These are phyloP conservation scores for Saturnispora mendoncae DNA, from an alignment of 805 yeast species.

Conservation along the genomic window DNA sequence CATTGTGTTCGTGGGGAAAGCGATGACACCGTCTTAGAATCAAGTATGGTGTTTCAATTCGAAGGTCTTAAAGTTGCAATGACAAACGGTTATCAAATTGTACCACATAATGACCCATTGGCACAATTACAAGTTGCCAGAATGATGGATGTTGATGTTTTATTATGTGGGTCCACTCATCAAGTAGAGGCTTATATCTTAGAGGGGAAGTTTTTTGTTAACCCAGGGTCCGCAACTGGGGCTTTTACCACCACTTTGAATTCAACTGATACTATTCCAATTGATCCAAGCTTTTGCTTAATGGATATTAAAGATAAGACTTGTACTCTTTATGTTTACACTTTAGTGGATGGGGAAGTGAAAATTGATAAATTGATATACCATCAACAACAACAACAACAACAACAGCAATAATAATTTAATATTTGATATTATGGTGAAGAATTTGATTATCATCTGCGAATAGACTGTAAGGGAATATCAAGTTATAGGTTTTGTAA, in stretches of 20 bases:
- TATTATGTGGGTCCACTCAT: slow-evolving; percentile 91
- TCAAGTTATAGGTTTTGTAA: no score
- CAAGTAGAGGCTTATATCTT: slow-evolving; percentile 86
- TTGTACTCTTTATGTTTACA: slow-evolving; percentile 80
- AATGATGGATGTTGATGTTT: slow-evolving; percentile 82
- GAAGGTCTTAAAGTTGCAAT: slow-evolving; percentile 77
- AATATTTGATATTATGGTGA: no score
- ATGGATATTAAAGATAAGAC: slow-evolving; percentile 74
- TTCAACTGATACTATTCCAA: slow-evolving; percentile 14
- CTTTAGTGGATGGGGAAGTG: slow-evolving; percentile 70
- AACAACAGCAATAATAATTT: no score
- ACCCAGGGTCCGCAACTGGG: slow-evolving; percentile 96
- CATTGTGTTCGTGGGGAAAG: slow-evolving; percentile 76
- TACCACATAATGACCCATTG: slow-evolving; percentile 83
- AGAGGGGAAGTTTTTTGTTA: slow-evolving; percentile 89
- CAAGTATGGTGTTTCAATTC: not conserved
- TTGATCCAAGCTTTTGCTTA: slow-evolving; percentile 77
- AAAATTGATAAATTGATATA: slow-evolving; percentile 51
- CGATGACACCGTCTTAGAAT: slow-evolving; percentile 31
- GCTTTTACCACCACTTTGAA: slow-evolving; percentile 44
- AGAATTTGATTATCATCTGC: no score
- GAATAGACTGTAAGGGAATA: no score
- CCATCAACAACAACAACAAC: not conserved
- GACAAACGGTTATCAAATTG: slow-evolving; percentile 72
- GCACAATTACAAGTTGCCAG: slow-evolving; percentile 76